A percentile compares a stretch with the other conserved stretches of the same genome.
Conservation (phyloP, 2,329 filamentous ascomycete genomes). For the Fusarium irregulare region DNA sequence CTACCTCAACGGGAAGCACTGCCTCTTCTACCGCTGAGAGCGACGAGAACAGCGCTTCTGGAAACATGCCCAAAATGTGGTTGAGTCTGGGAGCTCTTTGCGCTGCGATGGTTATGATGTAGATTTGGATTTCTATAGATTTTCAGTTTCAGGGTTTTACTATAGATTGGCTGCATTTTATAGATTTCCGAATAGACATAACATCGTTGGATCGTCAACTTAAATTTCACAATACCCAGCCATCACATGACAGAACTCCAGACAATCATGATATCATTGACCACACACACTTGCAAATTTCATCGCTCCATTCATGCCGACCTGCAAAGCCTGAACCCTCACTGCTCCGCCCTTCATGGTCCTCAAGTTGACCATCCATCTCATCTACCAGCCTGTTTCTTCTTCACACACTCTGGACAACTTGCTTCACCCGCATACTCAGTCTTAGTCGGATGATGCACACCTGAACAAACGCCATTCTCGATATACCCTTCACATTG, state of each 20-base stretch:
- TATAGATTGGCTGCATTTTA: neutral
- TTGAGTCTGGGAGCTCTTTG: neutral
- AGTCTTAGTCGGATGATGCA: neutral
- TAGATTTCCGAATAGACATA: neutral
- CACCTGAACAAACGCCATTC: neutral
- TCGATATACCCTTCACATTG: neutral
- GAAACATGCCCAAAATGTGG: slow-evolving; percentile 22
- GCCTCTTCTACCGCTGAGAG: slow-evolving; percentile 5
- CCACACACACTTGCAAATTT: neutral
- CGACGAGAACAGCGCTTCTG: neutral
- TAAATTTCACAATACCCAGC: neutral
- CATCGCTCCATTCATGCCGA: neutral
- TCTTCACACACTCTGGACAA: neutral
- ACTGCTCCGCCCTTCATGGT: neutral
- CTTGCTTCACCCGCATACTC: neutral
- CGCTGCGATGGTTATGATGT: slow-evolving; percentile 15
- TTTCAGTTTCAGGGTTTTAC: neutral
- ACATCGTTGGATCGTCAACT: neutral
- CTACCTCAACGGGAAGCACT: neutral
- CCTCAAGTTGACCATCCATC: too few relatives aligned
- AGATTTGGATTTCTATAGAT: neutral
- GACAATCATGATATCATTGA: neutral
- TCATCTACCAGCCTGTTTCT: neutral
- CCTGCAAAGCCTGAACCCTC: neutral
- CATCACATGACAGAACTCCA: neutral